phyloP scores from a whole-genome alignment of 2,329 filamentous ascomycete species.

The Exophiala oligosperma region DNA sequence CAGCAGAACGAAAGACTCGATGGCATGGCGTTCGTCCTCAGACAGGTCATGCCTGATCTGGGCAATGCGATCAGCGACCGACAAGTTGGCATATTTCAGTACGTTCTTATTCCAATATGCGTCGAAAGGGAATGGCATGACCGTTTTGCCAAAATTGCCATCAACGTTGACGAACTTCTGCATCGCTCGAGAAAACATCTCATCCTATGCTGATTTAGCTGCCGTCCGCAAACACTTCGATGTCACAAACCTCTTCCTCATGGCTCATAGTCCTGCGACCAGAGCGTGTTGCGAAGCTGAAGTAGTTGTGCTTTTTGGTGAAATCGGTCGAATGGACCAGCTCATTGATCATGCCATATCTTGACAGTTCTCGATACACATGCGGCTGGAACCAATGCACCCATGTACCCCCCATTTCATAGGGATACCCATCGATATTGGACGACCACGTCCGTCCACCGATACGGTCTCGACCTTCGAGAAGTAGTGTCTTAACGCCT shows the following conservation, averaged over 20 bases:
- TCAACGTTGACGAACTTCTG: conserved; percentile 51
- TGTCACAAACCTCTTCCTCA: conserved; percentile 39
- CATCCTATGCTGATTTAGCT: conserved; percentile 30
- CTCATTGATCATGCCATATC: conserved; percentile 47
- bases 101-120: conserved; percentile 36
- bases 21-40: conserved; percentile 40
- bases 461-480: conserved; percentile 51
- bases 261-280: conserved; percentile 40
- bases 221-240: neutral
- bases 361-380: conserved; percentile 46
- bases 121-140: conserved; percentile 46
- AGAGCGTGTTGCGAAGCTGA: conserved; percentile 37
- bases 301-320: conserved; percentile 45
- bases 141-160: conserved; percentile 38
- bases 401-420: conserved; percentile 54
- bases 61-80: conserved; percentile 44
- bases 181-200: conserved; percentile 36
- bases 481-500: conserved; percentile 43
- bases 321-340: conserved; percentile 44
- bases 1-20: conserved; percentile 46
- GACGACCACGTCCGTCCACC: conserved; percentile 51
- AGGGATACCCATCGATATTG: conserved; percentile 45
- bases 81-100: conserved; percentile 41
- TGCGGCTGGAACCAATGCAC: conserved; percentile 48
- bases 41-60: conserved; percentile 42